Evolutionary conservation across 306 rosid genomes (phyloP).

Genomic region (Cucurbita pepo): DNA sequence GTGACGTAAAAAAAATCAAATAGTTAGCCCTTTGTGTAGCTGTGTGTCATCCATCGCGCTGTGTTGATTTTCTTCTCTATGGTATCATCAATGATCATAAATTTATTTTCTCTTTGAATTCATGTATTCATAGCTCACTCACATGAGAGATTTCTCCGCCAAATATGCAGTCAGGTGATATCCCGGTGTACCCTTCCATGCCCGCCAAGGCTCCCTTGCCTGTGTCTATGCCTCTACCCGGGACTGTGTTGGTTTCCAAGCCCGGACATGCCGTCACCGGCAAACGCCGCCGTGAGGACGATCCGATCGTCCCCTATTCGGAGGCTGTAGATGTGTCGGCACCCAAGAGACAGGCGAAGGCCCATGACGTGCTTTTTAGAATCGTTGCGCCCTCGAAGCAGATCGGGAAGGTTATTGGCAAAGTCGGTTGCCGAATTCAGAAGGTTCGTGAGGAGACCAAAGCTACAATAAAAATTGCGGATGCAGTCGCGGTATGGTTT

Average conservation of each 20-base stretch:
- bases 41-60: neutral
- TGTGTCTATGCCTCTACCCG: constrained; percentile 10
- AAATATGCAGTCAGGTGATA: constrained; percentile 46
- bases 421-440: constrained; percentile 74
- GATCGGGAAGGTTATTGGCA: constrained; percentile 96
- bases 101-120: neutral
- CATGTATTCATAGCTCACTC: neutral
- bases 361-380: constrained; percentile 71
- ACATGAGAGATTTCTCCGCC: neutral
- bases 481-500: constrained; percentile 47
- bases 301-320: constrained; percentile 14
- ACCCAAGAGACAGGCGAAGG: constrained; percentile 39
- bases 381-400: constrained; percentile 73
- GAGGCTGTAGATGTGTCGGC: constrained; percentile 19
- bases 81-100: neutral
- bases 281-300: constrained; percentile 79
- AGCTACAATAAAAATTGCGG: constrained; percentile 79
- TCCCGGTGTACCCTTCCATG: constrained; percentile 38
- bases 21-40: neutral
- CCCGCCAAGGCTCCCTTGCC: constrained; percentile 16
- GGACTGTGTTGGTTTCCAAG: constrained; percentile 18
- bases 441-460: constrained; percentile 68
- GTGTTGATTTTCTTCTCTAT: neutral
- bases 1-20: no score
- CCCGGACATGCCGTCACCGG: constrained; percentile 11